Evolutionary conservation across 108 stramenopile species (phyloP), one percentile per base, ranked within the genome.

Genomic region (Cyclotella distinguenda): DNA sequence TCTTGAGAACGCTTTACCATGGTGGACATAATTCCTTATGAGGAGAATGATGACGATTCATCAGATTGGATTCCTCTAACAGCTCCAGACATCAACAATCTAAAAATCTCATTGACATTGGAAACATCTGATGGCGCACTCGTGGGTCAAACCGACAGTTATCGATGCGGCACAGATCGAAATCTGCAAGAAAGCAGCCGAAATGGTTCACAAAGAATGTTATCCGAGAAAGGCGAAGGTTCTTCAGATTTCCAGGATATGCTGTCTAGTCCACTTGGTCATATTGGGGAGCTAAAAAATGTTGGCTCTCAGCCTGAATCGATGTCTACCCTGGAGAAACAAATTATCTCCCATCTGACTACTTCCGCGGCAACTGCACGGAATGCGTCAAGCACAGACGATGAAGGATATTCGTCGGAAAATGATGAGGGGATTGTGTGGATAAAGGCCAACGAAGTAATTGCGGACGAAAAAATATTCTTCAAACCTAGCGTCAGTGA

Each of bases 1-100:
- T n/a, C n/a, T n/a, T n/a, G n/a, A n/a, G n/a, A 38, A 8, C 8
- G 10, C 38, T 10, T 10, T 12, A 54, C 38, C 55, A 73, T 73
- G 72, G 72, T 73, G 31, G 72, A 73, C n/a, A 73, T 73, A 27
- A 64, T 64, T 21, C 72, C 72, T 22, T 73, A 73, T 48, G 8
- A 18, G 6, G 72, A 73, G 36, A 64, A 65, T 23, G 72, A 65
- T 43, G 64, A 65, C 28, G 72, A 66, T 25, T 30, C 55, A 33
- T 51, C 48, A n/a, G 45, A 27, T 30, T 73, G 72, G 72, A 40
- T 73, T 44, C 72, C 72, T 52, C 61, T 73, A 25, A 35, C 57
- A 27, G 16, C 61, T 2, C 28, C 31, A 19, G 23, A 4, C 19
- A 26, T 25, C 35, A n/a, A 25, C 60, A 39, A 12, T 35, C 51